A percentile compares a stretch with the other conserved stretches of the same genome.
These are phyloP conservation scores for Trebouxia gelatinosa DNA, from an alignment of 163 green algal genomes.

Conservation along the genomic window DNA sequence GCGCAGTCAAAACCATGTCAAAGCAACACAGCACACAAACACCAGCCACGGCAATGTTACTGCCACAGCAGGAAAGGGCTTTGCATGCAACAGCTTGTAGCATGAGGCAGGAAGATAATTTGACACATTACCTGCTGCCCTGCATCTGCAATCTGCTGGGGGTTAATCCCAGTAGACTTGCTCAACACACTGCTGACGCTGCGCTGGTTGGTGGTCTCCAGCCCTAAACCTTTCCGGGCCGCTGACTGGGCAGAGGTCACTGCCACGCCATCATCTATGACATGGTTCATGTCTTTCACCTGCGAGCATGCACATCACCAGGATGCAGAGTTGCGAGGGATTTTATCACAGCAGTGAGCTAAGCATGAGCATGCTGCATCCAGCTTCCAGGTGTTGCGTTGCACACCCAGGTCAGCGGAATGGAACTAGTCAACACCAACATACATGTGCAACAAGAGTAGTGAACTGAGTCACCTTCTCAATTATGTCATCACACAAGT, in stretches of 20 bases:
- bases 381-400: too few relatives aligned
- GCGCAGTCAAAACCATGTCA: neutral
- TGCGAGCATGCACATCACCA: too few relatives aligned
- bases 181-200: slow-evolving; percentile 22
- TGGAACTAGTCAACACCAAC: neutral
- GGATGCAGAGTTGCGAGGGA: too few relatives aligned
- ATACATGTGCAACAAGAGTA: too few relatives aligned
- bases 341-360: too few relatives aligned
- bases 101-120: too few relatives aligned
- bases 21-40: neutral
- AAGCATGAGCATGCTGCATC: too few relatives aligned
- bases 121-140: slow-evolving; percentile 37
- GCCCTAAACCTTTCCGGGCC: slow-evolving; percentile 16
- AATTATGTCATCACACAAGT: slow-evolving; percentile 37
- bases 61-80: too few relatives aligned
- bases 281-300: slow-evolving; percentile 39
- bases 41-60: too few relatives aligned
- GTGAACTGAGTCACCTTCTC: neutral
- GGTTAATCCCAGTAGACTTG: slow-evolving; percentile 1
- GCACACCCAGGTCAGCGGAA: neutral
- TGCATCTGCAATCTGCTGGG: slow-evolving; percentile 39
- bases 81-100: too few relatives aligned
- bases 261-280: slow-evolving; percentile 23
- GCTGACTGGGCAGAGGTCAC: too few relatives aligned
- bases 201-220: neutral